A percentile compares a stretch with the other conserved stretches of the same genome.
Evolutionary conservation across 2,329 filamentous ascomycete genomes (phyloP).

Genomic region (Pseudocercospora macadamiae): DNA sequence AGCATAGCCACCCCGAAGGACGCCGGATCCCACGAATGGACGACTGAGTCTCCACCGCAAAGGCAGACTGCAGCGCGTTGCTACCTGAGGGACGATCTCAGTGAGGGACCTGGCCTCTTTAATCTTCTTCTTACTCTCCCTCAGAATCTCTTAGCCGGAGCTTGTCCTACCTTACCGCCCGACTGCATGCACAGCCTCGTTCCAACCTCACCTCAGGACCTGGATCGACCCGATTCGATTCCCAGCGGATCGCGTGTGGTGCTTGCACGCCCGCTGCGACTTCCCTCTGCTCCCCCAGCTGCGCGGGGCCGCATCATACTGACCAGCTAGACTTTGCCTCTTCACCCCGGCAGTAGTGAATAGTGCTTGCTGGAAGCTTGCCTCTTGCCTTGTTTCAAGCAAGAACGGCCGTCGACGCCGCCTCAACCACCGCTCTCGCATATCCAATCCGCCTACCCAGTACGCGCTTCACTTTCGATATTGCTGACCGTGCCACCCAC

Average conservation of each 20-base stretch:
- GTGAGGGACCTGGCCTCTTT: no score
- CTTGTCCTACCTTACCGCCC: not conserved
- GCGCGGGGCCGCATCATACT: not conserved
- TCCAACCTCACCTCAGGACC: not conserved
- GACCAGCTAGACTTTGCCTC: not conserved
- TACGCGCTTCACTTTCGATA: not conserved
- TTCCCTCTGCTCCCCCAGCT: no score
- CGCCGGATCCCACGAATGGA: not conserved
- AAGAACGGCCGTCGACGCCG: not conserved
- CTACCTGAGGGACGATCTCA: not conserved
- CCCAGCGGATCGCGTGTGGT: not conserved
- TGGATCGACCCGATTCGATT: not conserved
- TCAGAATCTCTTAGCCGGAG: not conserved
- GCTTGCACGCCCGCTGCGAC: no score
- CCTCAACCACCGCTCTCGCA: slow-evolving; percentile 1
- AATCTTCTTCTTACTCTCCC: slow-evolving; percentile 6
- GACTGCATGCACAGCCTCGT: slow-evolving; percentile 1
- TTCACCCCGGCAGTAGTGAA: not conserved
- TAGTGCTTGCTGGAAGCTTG: no score
- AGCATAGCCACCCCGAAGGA: not conserved
- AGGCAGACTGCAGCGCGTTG: not conserved
- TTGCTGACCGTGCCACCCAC: slow-evolving; percentile 5
- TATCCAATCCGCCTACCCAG: not conserved
- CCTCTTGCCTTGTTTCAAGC: not conserved
- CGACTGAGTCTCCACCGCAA: not conserved